A percentile compares a stretch with the other conserved stretches of the same genome.
Conservation (phyloP, 2,329 filamentous ascomycete genomes). For the Aspergillus ibericus region DNA sequence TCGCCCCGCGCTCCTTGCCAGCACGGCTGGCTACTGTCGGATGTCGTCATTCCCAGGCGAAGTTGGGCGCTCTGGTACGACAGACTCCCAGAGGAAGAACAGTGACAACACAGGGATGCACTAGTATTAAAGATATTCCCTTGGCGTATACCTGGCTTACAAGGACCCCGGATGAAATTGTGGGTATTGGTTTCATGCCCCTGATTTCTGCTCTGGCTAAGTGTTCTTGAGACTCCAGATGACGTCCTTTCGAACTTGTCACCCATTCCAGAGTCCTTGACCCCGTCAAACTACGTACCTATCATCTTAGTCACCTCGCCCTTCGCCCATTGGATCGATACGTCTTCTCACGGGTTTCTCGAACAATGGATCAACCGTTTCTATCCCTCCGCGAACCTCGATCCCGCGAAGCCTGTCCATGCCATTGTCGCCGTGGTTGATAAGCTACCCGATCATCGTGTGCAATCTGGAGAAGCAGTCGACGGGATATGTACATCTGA, state of each 20-base stretch:
- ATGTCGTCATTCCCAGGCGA: conserved; percentile 8
- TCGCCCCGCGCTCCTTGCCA: conserved; percentile 16
- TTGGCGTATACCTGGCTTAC: conserved; percentile 38
- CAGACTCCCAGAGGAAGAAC: conserved; percentile 12
- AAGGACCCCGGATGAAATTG: conserved; percentile 29
- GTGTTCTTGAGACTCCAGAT: conserved; percentile 26
- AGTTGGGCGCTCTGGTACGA: neutral
- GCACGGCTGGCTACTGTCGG: conserved; percentile 18
- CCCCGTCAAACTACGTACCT: conserved; percentile 24
- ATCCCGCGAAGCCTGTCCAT: conserved; percentile 19
- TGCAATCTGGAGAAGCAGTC: neutral
- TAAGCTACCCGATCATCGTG: conserved; percentile 29
- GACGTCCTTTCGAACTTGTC: conserved; percentile 32
- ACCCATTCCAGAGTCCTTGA: conserved; percentile 15
- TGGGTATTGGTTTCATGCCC: conserved; percentile 15
- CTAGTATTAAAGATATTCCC: conserved; percentile 6
- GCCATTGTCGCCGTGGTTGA: conserved; percentile 41
- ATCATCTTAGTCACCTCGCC: conserved; percentile 39
- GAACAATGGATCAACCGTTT: conserved; percentile 31
- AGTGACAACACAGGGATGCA: conserved; percentile 18
- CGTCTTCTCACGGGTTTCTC: conserved; percentile 31
- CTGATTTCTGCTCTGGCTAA: conserved; percentile 4
- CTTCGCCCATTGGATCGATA: conserved; percentile 40
- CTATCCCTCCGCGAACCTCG: conserved; percentile 17
- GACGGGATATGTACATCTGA: conserved; percentile 13